Base-by-base conservation (phyloP, 305 asterid genomes). In the Petunia hybrid region DNA sequence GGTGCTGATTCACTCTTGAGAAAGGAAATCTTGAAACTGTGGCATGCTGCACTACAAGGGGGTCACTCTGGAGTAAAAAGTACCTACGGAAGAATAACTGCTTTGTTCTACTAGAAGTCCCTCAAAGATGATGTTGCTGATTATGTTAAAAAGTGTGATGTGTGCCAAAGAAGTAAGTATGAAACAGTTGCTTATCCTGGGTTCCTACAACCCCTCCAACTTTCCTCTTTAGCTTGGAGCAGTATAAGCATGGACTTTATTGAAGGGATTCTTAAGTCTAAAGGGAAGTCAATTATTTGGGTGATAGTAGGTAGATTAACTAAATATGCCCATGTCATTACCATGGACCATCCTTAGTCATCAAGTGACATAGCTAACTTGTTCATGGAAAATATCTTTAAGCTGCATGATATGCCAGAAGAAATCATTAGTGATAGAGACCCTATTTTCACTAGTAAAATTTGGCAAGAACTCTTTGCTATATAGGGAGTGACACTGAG, bases 241-340 rank as follows among this genome's bases (percentile, higher is more conserved):
- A 22, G 76, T 8, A 65, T 82, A 2, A 12, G 43, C 1, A 35
- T 82, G 68, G 81, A 82, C 56, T 82, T 82, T 9, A 22, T 22
- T 22, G 31, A 22, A 22, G 31, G 31, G 31, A 22, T 22, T 22
- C 31, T 22, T 22, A 22, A 22, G 31, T 22, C 31, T 22, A 22
- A 22, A 22, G 31, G 31, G 31, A 22, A 22, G 31, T 22, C 31
- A 51, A 75, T 57, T 2, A 71, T 80, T 0, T 41, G 41, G 36
- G 76, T 73, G 3, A 40, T 81, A 0, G 80, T 70, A 0, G 71
- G 59, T 8, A 42, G 71, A 6, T 36, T 55, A 3, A 74, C 67
- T 8, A 77, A 77, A 9, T 59, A 60, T 43, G 70, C 16, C 3
- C 70, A 77, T 42, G 42, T n/a, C 22, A 1, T 80, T 0, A 45